Percentiles rank a stretch among this genome's conserved stretches.
Conservation (phyloP, 2,329 filamentous ascomycete species). For the Thelonectria discophora region DNA sequence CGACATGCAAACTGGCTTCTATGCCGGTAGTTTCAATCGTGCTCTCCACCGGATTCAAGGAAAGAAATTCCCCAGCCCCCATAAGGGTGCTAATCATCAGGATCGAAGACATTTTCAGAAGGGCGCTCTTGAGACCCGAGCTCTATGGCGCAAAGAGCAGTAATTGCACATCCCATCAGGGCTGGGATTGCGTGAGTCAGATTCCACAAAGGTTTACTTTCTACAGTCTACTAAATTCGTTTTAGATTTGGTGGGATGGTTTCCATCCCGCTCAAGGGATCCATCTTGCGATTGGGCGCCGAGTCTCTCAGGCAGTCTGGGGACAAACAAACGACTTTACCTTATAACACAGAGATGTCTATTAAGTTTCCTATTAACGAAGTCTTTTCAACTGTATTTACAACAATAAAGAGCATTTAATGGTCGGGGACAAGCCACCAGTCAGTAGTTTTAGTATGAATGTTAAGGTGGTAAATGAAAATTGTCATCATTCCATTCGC, state of each 20-base stretch:
- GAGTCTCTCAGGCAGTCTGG: background rate
- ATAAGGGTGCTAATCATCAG: background rate
- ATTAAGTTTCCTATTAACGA: no score
- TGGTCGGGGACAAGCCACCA: no score
- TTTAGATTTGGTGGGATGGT: conserved; percentile 1
- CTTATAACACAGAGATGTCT: no score
- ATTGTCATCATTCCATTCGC: no score
- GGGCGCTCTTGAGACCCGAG: background rate
- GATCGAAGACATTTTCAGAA: background rate
- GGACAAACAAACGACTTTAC: background rate
- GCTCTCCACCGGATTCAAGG: background rate
- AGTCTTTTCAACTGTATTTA: no score
- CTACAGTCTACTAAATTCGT: background rate
- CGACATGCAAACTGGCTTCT: background rate
- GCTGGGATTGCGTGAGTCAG: background rate
- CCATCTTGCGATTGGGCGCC: background rate
- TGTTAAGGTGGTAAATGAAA: no score
- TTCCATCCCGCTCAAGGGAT: conserved; percentile 4
- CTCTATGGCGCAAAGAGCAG: background rate
- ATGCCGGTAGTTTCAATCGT: background rate
- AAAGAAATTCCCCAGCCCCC: background rate
- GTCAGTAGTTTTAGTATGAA: no score
- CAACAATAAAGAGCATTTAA: no score
- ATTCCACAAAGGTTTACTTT: background rate
- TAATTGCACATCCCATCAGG: background rate